phyloP scores from a whole-genome alignment of 2,329 filamentous ascomycete genomes.

The Macroventuria anomochaeta region DNA sequence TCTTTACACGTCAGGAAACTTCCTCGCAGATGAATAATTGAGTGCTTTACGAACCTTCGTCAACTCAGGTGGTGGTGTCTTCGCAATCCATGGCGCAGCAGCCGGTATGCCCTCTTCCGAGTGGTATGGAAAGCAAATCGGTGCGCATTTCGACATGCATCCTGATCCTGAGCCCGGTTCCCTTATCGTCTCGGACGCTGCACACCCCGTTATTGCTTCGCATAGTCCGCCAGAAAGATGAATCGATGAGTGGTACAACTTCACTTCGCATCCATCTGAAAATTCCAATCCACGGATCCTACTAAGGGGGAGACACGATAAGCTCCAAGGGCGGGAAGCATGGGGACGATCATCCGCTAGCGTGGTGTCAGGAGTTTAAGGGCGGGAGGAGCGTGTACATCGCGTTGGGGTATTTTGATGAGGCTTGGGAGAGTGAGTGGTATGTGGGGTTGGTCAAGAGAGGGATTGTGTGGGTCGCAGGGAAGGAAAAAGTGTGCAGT shows the following conservation, averaged over 20 bases:
- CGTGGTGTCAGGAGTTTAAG: conserved; percentile 41
- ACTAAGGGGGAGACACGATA: conserved; percentile 27
- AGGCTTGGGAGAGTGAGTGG: conserved; percentile 35
- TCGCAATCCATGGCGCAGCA: conserved; percentile 37
- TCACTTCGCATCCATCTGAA: conserved; percentile 29
- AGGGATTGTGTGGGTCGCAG: conserved; percentile 30
- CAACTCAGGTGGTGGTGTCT: conserved; percentile 28
- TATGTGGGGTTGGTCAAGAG: conserved; percentile 27
- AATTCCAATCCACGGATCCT: conserved; percentile 30
- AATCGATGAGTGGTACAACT: conserved; percentile 43
- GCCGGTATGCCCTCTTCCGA: conserved; percentile 30
- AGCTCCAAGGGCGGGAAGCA: conserved; percentile 32
- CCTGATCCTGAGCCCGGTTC: conserved; percentile 29
- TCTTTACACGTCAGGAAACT: conserved; percentile 24
- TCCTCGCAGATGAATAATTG: conserved; percentile 22
- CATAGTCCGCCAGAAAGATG: conserved; percentile 5
- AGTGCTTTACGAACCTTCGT: conserved; percentile 26
- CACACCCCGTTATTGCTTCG: background rate
- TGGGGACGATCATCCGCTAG: conserved; percentile 37
- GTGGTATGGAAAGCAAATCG: conserved; percentile 34
- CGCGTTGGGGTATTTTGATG: conserved; percentile 38
- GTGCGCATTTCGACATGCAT: conserved; percentile 38
- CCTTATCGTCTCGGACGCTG: conserved; percentile 12
- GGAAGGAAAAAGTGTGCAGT: background rate
- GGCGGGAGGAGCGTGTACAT: conserved; percentile 33